Evolutionary conservation across 768 basidiomycete genomes (phyloP).

Genomic region (Lentinula raphanica): DNA sequence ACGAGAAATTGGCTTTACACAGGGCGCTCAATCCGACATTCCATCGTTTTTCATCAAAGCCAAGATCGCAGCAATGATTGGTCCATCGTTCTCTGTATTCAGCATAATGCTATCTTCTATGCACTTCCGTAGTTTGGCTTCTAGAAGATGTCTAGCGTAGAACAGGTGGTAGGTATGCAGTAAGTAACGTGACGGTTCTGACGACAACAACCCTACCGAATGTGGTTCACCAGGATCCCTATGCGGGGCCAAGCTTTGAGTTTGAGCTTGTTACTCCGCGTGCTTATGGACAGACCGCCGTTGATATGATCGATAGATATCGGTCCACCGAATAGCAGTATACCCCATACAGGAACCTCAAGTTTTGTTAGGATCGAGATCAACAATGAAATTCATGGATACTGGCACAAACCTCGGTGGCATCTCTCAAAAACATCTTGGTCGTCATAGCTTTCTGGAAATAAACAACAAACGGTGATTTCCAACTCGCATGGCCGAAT

Average conservation of each 20-base stretch:
- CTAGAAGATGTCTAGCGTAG: conserved; percentile 57
- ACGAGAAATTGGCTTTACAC: too few species aligned
- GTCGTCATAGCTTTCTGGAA: conserved; percentile 79
- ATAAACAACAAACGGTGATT: conserved; percentile 74
- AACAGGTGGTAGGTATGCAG: too few species aligned
- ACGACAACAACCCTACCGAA: conserved; percentile 47
- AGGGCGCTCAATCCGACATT: conserved; percentile 9
- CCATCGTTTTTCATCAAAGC: conserved; percentile 20
- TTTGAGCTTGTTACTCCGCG: conserved; percentile 48
- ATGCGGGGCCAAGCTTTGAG: conserved; percentile 86
- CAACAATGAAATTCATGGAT: too few species aligned
- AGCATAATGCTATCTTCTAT: conserved; percentile 47
- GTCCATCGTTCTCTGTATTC: conserved; percentile 36
- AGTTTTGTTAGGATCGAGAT: neutral
- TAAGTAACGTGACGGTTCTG: neutral
- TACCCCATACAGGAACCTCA: conserved; percentile 82
- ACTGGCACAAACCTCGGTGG: conserved; percentile 76
- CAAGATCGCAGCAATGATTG: conserved; percentile 32
- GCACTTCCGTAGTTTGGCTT: conserved; percentile 51
- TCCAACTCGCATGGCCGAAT: conserved; percentile 70
- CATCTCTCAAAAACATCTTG: conserved; percentile 83
- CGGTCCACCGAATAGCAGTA: conserved; percentile 79
- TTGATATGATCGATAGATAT: conserved; percentile 75
- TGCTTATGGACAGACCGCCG: conserved; percentile 67
- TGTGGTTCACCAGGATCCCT: conserved; percentile 81